Base-by-base conservation (phyloP, 1,284 basidiomycete genomes). In the Ceratobasidium sp. region DNA sequence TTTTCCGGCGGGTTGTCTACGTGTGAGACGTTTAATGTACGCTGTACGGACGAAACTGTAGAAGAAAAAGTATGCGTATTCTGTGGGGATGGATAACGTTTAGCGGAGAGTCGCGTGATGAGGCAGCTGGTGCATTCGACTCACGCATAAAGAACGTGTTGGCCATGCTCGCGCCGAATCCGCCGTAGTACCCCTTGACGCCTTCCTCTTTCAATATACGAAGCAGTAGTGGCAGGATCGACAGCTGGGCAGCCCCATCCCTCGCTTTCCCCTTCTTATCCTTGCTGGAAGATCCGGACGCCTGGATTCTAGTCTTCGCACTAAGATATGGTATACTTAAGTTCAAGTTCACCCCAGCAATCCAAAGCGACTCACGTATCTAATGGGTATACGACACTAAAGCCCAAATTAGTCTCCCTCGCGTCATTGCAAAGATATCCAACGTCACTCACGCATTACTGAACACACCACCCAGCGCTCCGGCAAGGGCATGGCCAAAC, bases 31-130 rank as follows among this genome's bases (percentile, higher is more conserved):
- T 79, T 89, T 90, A 79, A 92, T 89, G 83, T 97, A 97, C 7
- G 93, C 88, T 27, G 87, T 90, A 77, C 96, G 90, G 36, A 99
- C 93, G 81, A 95, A 87, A 31, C 96, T 94, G 84, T 99, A 99
- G 87, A 98, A 99, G 88, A 98, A 99, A 87, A 99, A 99, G 86
- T 99, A 99, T 24, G 98, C 97, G 81, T 97, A 98, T 89, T 98
- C 97, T 98, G 82, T 4, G 33, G n/a, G 73, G 59, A 65, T 62
- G 24, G 27, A 54, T 14, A 54, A 75, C 7, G 48, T 44, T 73
- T 31, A 33, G 11, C 48, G n/a, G n/a, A 27, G 11, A 44, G 1
- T 47, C 31, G 45, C 19, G 14, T 19, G 65, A 67, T 17, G 56
- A 75, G n/a, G 48, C 33, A 24, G 45, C n/a, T 31, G 60, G 15